Percentiles rank a stretch among this genome's conserved stretches.
phyloP scores from a whole-genome alignment of 768 basidiomycete genomes.

The Boletus rufocinnamomeus region DNA sequence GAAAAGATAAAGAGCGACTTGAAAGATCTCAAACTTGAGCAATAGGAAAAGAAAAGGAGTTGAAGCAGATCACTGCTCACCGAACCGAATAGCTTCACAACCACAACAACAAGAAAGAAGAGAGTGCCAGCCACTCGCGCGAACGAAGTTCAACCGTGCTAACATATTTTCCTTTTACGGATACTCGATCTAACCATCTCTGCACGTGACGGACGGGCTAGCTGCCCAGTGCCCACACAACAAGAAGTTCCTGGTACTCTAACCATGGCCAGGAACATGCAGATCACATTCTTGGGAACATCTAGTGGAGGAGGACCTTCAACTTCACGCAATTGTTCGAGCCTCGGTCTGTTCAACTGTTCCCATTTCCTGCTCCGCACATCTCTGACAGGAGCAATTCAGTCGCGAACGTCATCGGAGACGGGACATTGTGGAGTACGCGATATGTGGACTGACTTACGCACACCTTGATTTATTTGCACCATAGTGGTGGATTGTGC shows the following conservation, averaged over 20 bases:
- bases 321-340: slow-evolving; percentile 73
- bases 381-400: slow-evolving; percentile 7
- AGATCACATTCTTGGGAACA: slow-evolving; percentile 74
- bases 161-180: slow-evolving; percentile 25
- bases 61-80: slow-evolving; percentile 14
- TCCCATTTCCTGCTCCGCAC: neutral
- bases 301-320: slow-evolving; percentile 77
- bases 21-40: slow-evolving; percentile 1
- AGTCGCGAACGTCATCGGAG: slow-evolving; percentile 56
- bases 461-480: slow-evolving; percentile 3
- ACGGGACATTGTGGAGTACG: slow-evolving; percentile 70
- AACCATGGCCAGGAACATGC: slow-evolving; percentile 46
- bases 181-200: neutral
- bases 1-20: slow-evolving; percentile 21
- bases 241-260: neutral
- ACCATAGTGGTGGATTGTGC: slow-evolving; percentile 78
- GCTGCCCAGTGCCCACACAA: neutral
- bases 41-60: neutral
- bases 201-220: neutral
- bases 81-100: slow-evolving; percentile 6
- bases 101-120: slow-evolving; percentile 3
- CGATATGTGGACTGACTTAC: slow-evolving; percentile 1
- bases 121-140: slow-evolving; percentile 16
- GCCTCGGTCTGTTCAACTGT: slow-evolving; percentile 40
- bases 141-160: slow-evolving; percentile 20